phyloP scores from a whole-genome alignment of 2,329 filamentous ascomycete genomes.

The Thielaviopsis punctulata region DNA sequence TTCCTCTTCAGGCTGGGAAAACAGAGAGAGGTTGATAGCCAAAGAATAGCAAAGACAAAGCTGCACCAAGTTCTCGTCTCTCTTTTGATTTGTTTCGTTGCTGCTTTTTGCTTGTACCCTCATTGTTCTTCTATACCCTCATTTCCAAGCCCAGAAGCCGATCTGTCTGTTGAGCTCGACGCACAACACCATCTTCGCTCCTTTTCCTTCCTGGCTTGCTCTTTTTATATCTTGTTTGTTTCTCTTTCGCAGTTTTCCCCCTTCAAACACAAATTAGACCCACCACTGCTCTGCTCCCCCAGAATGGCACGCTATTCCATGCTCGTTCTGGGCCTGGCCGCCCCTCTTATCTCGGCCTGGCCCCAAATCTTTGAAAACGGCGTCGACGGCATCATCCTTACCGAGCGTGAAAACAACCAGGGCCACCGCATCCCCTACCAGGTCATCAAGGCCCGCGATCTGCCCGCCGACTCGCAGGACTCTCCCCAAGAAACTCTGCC shows the following conservation, averaged over 20 bases:
- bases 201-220: neutral
- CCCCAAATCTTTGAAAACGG: slow-evolving; percentile 10
- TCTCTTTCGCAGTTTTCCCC: neutral
- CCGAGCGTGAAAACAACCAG: neutral
- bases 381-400: neutral
- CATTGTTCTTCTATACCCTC: neutral
- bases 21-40: too few species aligned
- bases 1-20: too few species aligned
- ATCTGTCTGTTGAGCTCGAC: neutral
- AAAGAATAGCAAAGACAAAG: too few species aligned
- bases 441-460: neutral
- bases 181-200: neutral
- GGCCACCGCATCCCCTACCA: neutral
- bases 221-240: neutral
- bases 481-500: neutral
- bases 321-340: slow-evolving; percentile 4
- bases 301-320: slow-evolving; percentile 7
- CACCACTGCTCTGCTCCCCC: neutral
- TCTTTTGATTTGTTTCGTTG: neutral
- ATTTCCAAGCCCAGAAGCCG: neutral
- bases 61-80: neutral
- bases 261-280: neutral
- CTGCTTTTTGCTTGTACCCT: neutral
- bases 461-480: neutral
- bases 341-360: slow-evolving; percentile 8